Conservation (phyloP, 148 eudicot species). For the Heliamphora exappendiculata region DNA sequence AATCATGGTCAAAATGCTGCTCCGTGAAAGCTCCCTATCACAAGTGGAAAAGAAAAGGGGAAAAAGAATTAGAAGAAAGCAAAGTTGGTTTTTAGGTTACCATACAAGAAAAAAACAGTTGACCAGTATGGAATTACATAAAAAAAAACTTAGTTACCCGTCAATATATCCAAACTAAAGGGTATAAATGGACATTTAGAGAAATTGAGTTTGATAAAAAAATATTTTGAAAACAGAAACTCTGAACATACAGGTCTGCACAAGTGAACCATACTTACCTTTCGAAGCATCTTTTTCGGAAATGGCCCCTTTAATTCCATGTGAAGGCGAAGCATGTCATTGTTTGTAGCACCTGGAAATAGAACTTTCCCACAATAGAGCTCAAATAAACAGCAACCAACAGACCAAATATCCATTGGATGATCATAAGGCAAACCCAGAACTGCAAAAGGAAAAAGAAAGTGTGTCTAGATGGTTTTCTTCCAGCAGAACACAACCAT, state of each 20-base stretch:
- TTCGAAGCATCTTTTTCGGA: conserved; percentile 95
- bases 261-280: conserved; percentile 40
- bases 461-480: conserved; percentile 2
- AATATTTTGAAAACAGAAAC: not conserved
- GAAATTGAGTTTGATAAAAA: not conserved
- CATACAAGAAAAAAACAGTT: not conserved
- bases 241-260: conserved; percentile 19
- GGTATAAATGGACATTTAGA: not conserved
- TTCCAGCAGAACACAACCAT: not conserved
- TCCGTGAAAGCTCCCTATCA: conserved; percentile 85
- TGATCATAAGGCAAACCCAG: conserved; percentile 90
- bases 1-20: conserved; percentile 88
- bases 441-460: conserved; percentile 56
- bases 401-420: conserved; percentile 98
- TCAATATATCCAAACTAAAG: not conserved
- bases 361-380: conserved; percentile 85
- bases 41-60: conserved; percentile 8
- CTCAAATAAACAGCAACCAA: conserved; percentile 96
- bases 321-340: conserved; percentile 99
- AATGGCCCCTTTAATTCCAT: conserved; percentile 95
- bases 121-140: not conserved
- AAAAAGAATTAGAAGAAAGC: conserved; percentile 7
- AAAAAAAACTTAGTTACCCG: no score
- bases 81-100: not conserved
- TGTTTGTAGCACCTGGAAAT: conserved; percentile 89